Evolutionary conservation across 139 green algal species (phyloP), one percentile per base, ranked within the genome.

Genomic region (Coelastrella sp.): DNA sequence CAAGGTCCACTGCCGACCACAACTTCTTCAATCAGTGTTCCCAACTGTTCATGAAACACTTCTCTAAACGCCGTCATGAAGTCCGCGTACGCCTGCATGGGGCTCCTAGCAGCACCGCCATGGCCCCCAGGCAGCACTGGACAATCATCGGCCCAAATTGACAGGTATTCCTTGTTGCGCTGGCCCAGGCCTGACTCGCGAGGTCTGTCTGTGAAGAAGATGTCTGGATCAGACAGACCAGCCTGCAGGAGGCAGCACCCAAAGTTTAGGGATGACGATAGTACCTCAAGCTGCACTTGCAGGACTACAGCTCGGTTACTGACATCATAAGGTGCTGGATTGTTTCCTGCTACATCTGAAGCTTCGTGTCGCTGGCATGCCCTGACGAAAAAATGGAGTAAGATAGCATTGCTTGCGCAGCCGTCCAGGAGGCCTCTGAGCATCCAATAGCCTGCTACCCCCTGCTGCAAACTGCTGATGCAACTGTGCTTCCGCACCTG

Each of bases 191-290:
- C 86, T 20, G 77, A 90, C n/a, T 95, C 83, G 6, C 96, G 93
- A 0, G 96, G 97, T 3, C 94, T 90, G 92, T 98, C 97, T 4
- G 94, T 96, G 88, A 97, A 98, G 85, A 98, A 98, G 19, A 99
- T 94, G 92, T 98, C 96, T 2, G 97, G 96, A 87, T 98, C 96
- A 4, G 86, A 23, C 75, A 97, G 93, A 2, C 95, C 97, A 60
- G 90, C 94, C 93, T 97, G 91, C n/a, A 65, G 10, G 16, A 10
- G 10, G n/a, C n/a, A n/a, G n/a, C n/a, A n/a, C n/a, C n/a, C n/a
- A n/a, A n/a, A n/a, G n/a, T n/a, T n/a, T n/a, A n/a, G n/a, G n/a
- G n/a, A n/a, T n/a, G n/a, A n/a, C n/a, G n/a, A n/a, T n/a, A n/a
- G n/a, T n/a, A n/a, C n/a, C n/a, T n/a, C n/a, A n/a, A n/a, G n/a